Evolutionary conservation across 192 early-diverging fungal genomes (phyloP), one percentile per base, ranked within the genome.

Genomic region (Funneliformis geosporum): DNA sequence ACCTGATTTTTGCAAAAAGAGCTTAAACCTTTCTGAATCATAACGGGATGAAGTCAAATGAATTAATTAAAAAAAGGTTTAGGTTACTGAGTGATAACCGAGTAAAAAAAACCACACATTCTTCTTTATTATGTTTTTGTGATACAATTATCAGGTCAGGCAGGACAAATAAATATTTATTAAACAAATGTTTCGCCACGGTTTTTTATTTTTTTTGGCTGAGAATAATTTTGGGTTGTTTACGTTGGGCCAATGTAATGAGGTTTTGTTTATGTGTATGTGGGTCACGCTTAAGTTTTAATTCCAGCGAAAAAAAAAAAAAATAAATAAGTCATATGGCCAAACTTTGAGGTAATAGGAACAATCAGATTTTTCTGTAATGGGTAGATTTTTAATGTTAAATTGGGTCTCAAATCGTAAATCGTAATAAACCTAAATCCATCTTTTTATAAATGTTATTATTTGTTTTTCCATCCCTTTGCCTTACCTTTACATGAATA

Each of bases 141-240:
- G 47, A 18, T 18, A 55, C 47, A 18, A 55, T 55, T 55, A 18
- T 18, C 14, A 55, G 16, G 18, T 18, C 18, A 16, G 1, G 11
- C 47, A 14, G 12, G 16, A 55, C 4, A 16, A 55, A 27, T 67
- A 39, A 67, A 39, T 38, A 67, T 67, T 39, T 16, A 67, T 18
- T 27, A 38, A 27, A 27, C 28, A 27, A 67, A 67, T 4, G 39
- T 12, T 66, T 28, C 27, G 64, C 12, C 64, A 39, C 38, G 27
- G 25, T 14, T 66, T 66, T 66, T 66, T 66, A 66, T 27, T 33
- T 27, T 66, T 33, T 66, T 66, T 66, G 25, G 64, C 27, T 33
- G 38, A 33, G 16, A 27, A 11, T 66, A 12, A 27, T 66, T 33
- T 65, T 8, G 21, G 21, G 4, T 62, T 25, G 21, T 10, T n/a